These are phyloP conservation scores for Ophiostoma populinum DNA, from an alignment of 2,329 filamentous ascomycete species.

Conservation along the genomic window DNA sequence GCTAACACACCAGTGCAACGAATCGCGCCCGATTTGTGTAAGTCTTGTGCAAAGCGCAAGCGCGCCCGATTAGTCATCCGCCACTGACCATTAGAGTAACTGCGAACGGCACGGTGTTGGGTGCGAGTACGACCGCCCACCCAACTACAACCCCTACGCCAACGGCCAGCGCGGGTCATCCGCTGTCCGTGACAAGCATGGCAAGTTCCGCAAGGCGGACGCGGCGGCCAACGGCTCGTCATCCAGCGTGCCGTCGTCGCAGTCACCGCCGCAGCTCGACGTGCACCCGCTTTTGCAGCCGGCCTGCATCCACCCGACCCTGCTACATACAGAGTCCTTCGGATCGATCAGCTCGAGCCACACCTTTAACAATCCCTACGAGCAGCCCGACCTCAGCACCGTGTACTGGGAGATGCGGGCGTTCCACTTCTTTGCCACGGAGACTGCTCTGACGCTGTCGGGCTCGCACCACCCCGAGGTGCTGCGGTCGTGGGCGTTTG, in stretches of 20 bases:
- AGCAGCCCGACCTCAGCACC: not conserved
- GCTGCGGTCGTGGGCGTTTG: conserved; percentile 10
- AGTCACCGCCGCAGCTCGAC: too few relatives aligned
- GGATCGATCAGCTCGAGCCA: too few relatives aligned
- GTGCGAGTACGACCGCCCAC: conserved; percentile 4
- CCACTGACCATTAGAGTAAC: conserved; percentile 3
- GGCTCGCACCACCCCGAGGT: conserved; percentile 10
- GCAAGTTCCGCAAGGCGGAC: not conserved
- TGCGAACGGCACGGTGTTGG: conserved; percentile 5
- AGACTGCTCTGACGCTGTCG: conserved; percentile 11
- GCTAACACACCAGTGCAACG: too few relatives aligned
- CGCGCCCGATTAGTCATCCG: too few relatives aligned
- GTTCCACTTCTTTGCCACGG: conserved; percentile 11
- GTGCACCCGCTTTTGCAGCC: too few relatives aligned
- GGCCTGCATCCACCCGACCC: too few relatives aligned
- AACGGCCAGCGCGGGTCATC: not conserved
- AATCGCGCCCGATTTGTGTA: too few relatives aligned
- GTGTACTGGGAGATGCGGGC: conserved; percentile 13
- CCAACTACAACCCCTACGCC: not conserved
- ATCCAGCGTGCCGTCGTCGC: not conserved
- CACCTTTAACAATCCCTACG: too few relatives aligned
- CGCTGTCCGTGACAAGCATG: not conserved
- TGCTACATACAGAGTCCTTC: too few relatives aligned
- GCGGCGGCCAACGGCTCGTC: too few relatives aligned
- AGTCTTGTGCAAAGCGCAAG: too few relatives aligned